Conservation (phyloP, 768 basidiomycete species). For the Mycena vulgaris region DNA sequence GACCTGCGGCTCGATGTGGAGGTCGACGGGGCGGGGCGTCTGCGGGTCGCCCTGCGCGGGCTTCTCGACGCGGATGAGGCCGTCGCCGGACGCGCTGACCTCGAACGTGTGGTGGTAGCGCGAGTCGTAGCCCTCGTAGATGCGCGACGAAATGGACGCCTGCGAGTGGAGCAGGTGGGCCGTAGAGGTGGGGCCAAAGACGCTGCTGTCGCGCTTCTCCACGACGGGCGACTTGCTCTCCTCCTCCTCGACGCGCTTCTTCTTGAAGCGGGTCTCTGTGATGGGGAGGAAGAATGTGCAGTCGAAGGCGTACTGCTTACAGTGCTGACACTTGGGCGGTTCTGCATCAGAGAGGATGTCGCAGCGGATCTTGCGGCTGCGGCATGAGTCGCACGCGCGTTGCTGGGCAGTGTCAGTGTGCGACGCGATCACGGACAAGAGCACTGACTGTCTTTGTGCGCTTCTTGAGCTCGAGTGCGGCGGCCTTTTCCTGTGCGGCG, state of each 20-base stretch:
- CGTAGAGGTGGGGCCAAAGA: conserved; percentile 88
- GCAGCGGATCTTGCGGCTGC: conserved; percentile 94
- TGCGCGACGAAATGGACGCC: conserved; percentile 85
- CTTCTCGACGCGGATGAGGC: conserved; percentile 87
- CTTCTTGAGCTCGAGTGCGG: conserved; percentile 79
- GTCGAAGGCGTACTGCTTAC: conserved; percentile 93
- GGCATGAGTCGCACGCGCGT: conserved; percentile 93
- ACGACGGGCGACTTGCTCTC: conserved; percentile 45
- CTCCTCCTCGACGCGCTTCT: conserved; percentile 82
- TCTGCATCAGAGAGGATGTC: conserved; percentile 87
- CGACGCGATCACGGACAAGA: neutral
- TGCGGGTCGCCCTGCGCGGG: conserved; percentile 71
- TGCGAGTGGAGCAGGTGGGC: conserved; percentile 93
- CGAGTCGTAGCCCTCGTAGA: conserved; percentile 90
- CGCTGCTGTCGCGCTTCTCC: conserved; percentile 68
- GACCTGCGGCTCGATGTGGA: conserved; percentile 83
- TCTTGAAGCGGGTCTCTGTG: conserved; percentile 98
- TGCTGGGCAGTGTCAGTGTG: conserved; percentile 41
- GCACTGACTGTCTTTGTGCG: conserved; percentile 80
- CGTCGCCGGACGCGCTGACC: conserved; percentile 87
- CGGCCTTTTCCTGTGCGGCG: conserved; percentile 43
- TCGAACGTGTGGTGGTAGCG: conserved; percentile 93
- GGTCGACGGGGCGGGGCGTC: conserved; percentile 68
- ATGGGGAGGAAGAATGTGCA: conserved; percentile 99
- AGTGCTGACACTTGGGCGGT: conserved; percentile 91